Evolutionary conservation across 1,284 basidiomycete genomes (phyloP).

Genomic region (Heliocybe sulcata): DNA sequence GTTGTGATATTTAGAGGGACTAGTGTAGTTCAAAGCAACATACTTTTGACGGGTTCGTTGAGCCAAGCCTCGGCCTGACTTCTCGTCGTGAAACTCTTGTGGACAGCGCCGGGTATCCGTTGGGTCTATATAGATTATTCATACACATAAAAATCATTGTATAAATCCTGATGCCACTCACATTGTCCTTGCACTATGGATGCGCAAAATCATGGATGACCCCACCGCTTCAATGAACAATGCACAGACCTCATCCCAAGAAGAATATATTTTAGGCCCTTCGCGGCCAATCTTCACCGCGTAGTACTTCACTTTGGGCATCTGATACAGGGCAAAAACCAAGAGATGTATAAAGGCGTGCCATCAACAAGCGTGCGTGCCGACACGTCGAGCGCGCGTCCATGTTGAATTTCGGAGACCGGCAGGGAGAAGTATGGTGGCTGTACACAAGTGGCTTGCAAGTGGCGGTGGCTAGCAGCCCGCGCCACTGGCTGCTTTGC

Average conservation of each 20-base stretch:
- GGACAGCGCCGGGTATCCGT: constrained; percentile 36
- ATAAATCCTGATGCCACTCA: constrained; percentile 11
- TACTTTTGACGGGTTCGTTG: neutral
- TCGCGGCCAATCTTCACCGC: constrained; percentile 47
- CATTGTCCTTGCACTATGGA: constrained; percentile 32
- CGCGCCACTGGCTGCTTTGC: too few species aligned
- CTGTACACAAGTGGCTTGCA: neutral
- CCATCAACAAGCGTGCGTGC: neutral
- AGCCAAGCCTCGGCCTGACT: constrained; percentile 41
- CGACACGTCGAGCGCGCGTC: too few species aligned
- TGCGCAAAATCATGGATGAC: neutral
- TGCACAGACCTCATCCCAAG: constrained; percentile 45
- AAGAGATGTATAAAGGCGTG: neutral
- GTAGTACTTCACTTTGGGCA: constrained; percentile 35
- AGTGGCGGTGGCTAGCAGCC: too few species aligned
- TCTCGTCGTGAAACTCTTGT: constrained; percentile 39
- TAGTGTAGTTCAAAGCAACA: too few species aligned
- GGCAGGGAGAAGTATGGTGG: neutral
- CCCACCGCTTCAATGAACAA: neutral
- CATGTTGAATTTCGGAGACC: neutral
- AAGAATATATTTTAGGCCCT: constrained; percentile 43
- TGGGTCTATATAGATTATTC: constrained; percentile 28
- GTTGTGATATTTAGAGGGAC: too few species aligned
- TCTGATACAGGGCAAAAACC: neutral
- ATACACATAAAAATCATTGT: neutral